Base-by-base conservation (phyloP, 208 protist species). In the Trypanosoma vivax region DNA sequence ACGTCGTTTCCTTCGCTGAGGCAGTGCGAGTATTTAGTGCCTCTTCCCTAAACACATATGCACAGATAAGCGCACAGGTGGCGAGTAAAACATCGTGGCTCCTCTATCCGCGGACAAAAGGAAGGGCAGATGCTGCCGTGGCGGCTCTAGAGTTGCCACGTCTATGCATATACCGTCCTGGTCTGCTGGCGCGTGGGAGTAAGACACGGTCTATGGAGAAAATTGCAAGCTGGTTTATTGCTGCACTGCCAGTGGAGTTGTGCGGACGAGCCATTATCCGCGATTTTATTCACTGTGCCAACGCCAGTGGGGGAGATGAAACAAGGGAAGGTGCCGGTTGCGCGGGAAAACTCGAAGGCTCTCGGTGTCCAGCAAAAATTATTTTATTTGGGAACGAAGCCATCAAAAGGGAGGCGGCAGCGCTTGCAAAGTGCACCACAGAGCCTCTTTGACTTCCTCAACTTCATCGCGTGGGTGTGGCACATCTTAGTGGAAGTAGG, bases 101-200 rank as follows among this genome's bases (percentile, higher is more conserved):
- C 11, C 57, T 88, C 0, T 93, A 93, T 65, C 50, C 65, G 51
- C 61, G 76, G 18, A 85, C 74, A 4, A 93, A 93, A 47, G 81
- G 82, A 14, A 35, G 29, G 5, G 69, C 63, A 5, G 86, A 93
- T 25, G 70, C 70, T 23, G 59, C 69, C 2, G 67, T 83, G 34
- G 59, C 59, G n/a, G 75, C 76, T 51, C 65, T 77, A 5, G 47
- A 74, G 30, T 71, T 70, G 13, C 56, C 83, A 25, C 33, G 64
- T 2, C 51, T 87, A 13, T 68, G 70, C 18, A 52, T 87, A 29
- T 57, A 84, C 23, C 76, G 65, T 18, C 83, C 83, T 2, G 79
- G 79, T 2, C 48, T 84, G 16, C 59, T 92, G n/a, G 53, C 79
- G 16, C 73, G 83, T 4, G 65, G 72, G 24, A 66, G 70, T 2